phyloP scores from a whole-genome alignment of 2,329 filamentous ascomycete species.

The Ophiostoma tasmaniense region DNA sequence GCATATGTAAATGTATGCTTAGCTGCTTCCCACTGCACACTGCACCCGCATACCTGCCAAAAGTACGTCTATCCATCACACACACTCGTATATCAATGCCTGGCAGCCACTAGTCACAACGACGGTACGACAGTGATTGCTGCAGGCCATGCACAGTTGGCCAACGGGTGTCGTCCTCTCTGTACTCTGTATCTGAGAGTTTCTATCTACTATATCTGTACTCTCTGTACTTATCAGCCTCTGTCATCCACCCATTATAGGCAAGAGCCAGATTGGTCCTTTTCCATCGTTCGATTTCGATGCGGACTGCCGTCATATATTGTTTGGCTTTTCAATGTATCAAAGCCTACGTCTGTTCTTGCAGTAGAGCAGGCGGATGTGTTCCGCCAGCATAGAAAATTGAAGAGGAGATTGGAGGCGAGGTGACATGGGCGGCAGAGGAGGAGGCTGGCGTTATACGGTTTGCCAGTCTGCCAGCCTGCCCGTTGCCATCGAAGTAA shows the following conservation, averaged over 20 bases:
- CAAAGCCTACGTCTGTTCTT: not conserved
- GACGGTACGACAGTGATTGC: not conserved
- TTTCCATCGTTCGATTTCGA: not conserved
- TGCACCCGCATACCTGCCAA: not conserved
- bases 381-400: not conserved
- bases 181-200: not conserved
- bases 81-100: not conserved
- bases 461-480: not conserved
- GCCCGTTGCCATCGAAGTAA: no score
- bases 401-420: not conserved
- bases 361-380: not conserved
- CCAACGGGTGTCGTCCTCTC: not conserved
- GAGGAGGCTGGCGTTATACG: not conserved
- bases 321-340: not conserved
- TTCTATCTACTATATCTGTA: not conserved
- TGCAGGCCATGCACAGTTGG: not conserved
- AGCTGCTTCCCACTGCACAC: not conserved
- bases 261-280: not conserved
- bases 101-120: not conserved
- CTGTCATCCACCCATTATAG: not conserved
- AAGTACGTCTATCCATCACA: not conserved
- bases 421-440: not conserved
- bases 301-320: not conserved
- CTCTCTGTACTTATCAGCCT: not conserved
- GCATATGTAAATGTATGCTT: not conserved